These are phyloP conservation scores for Penicillium roqueforti DNA, from an alignment of 495 filamentous ascomycete species.

Conservation along the genomic window DNA sequence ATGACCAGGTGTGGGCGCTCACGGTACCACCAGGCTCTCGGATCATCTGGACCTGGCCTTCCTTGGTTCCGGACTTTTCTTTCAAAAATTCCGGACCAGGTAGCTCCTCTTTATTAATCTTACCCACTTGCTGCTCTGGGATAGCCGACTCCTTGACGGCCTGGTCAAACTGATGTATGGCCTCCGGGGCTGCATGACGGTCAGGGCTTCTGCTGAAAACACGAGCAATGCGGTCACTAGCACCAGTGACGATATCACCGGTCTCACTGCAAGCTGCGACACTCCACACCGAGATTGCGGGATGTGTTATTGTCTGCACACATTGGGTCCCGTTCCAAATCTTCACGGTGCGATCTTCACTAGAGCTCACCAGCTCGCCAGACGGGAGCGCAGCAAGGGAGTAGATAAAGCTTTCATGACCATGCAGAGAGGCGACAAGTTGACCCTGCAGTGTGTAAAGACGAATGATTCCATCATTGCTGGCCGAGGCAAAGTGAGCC, in stretches of 20 bases:
- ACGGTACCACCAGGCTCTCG: slow-evolving; percentile 72
- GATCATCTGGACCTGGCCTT: slow-evolving; percentile 93
- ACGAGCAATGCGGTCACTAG: slow-evolving; percentile 83
- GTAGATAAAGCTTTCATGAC: slow-evolving; percentile 96
- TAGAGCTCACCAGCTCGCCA: slow-evolving; percentile 84
- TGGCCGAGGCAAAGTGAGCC: slow-evolving; percentile 82
- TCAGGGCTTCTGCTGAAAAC: slow-evolving; percentile 73
- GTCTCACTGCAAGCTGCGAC: slow-evolving; percentile 75
- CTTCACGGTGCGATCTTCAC: slow-evolving; percentile 87
- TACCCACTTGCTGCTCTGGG: slow-evolving; percentile 73
- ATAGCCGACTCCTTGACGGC: slow-evolving; percentile 78
- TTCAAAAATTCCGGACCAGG: slow-evolving; percentile 81
- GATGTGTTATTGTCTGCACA: slow-evolving; percentile 94
- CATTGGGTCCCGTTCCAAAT: slow-evolving; percentile 82
- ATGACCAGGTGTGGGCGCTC: slow-evolving; percentile 78
- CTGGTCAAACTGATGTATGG: slow-evolving; percentile 67
- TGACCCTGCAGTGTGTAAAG: slow-evolving; percentile 76
- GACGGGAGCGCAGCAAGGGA: slow-evolving; percentile 70
- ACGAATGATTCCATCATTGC: slow-evolving; percentile 82
- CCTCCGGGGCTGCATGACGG: slow-evolving; percentile 61
- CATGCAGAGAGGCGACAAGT: slow-evolving; percentile 67
- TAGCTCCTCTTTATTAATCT: slow-evolving; percentile 84
- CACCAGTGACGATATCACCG: slow-evolving; percentile 88
- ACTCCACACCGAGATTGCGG: slow-evolving; percentile 93
- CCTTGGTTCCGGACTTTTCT: slow-evolving; percentile 77